Evolutionary conservation across 495 filamentous ascomycete genomes (phyloP).

Genomic region (Penicillium diatomitis): DNA sequence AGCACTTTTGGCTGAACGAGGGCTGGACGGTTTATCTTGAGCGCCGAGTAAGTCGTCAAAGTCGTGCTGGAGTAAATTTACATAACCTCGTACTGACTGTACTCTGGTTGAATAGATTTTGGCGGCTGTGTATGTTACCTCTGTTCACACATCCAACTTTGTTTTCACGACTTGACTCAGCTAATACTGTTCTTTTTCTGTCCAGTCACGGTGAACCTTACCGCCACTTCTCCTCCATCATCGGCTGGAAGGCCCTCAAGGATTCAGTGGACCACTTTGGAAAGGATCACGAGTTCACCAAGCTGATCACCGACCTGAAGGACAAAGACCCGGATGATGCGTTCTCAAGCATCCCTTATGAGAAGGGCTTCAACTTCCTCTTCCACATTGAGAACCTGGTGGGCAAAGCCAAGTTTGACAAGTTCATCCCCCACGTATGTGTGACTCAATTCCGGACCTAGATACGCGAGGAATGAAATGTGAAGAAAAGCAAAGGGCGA

Average conservation of each 20-base stretch:
- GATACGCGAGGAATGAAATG: too few relatives aligned
- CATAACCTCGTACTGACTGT: background rate
- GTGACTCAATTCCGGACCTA: background rate
- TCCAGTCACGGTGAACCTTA: slow-evolving; percentile 64
- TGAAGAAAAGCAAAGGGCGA: too few relatives aligned
- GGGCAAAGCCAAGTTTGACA: slow-evolving; percentile 79
- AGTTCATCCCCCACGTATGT: slow-evolving; percentile 77
- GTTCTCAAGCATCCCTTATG: slow-evolving; percentile 73
- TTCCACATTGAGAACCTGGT: slow-evolving; percentile 78
- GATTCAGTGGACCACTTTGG: slow-evolving; percentile 73
- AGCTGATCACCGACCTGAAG: slow-evolving; percentile 75
- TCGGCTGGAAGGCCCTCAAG: slow-evolving; percentile 50
- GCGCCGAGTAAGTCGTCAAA: slow-evolving; percentile 45
- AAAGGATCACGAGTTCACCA: slow-evolving; percentile 81
- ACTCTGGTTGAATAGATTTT: slow-evolving; percentile 14
- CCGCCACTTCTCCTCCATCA: slow-evolving; percentile 88
- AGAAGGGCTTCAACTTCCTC: slow-evolving; percentile 71
- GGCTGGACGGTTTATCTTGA: slow-evolving; percentile 95
- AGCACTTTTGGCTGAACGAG: slow-evolving; percentile 97
- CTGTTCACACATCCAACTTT: background rate
- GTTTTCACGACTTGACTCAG: background rate
- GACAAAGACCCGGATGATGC: slow-evolving; percentile 92
- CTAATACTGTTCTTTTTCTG: slow-evolving; percentile 1
- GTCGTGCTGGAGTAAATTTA: too few relatives aligned
- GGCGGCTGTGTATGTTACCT: slow-evolving; percentile 20